Base-by-base conservation (phyloP, 2,329 filamentous ascomycete genomes). In the Emmonsia crescens region DNA sequence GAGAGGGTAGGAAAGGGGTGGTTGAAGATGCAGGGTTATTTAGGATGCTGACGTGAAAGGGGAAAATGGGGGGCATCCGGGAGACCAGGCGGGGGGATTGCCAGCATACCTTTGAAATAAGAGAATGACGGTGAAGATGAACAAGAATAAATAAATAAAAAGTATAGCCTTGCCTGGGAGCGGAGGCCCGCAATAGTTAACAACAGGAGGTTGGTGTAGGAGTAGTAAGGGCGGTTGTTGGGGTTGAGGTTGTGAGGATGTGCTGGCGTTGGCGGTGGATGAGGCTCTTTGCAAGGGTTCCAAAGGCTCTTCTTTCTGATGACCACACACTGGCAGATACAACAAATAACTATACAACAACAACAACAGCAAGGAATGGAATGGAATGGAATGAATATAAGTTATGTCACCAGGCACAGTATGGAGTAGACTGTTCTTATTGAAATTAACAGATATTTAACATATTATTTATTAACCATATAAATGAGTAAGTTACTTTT, bases 71-170 rank as follows among this genome's bases (percentile, higher is more conserved):
- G 38, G 38, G 55, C n/a, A n/a, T n/a, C n/a, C n/a, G n/a, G n/a
- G n/a, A n/a, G n/a, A n/a, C n/a, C n/a, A n/a, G n/a, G n/a, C n/a
- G n/a, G n/a, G n/a, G 42, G 51, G 57, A 64, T 40, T 42, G 54
- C 52, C 52, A 63, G 16, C 70, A 62, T 70, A 74, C 72, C 69
- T 70, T 72, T 67, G 68, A 65, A 65, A 72, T 52, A 40, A 59
- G 70, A 64, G 71, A 73, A 65, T 67, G 70, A 73, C 70, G 64
- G 66, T 63, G 66, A 69, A 67, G 62, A 59, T 63, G 61, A 65
- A 65, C 61, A 63, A 63, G 61, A 62, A 64, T 59, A 63, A 59
- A 59, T 59, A 59, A 59, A 51, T 24, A n/a, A 49, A 29, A 59
- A 10, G n/a, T n/a, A n/a, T 21, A 33, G 31, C 44, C 57, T 59